These are phyloP conservation scores for Tetrahymena borealis DNA, from an alignment of 73 alveolate species.

Conservation along the genomic window DNA sequence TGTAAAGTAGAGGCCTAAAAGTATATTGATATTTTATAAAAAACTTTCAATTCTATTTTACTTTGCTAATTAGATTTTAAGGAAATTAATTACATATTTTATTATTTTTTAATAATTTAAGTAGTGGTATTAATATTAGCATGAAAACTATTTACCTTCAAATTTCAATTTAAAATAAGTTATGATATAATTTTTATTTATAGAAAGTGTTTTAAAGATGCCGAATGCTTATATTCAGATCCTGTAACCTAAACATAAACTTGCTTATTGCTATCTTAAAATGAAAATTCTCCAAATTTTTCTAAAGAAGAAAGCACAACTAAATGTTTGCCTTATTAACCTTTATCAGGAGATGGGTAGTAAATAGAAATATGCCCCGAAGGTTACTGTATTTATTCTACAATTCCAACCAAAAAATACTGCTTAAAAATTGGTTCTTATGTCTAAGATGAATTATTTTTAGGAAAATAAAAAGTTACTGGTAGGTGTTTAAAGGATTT, in stretches of 20 bases:
- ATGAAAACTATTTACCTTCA: not conserved
- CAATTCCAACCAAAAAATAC: not conserved
- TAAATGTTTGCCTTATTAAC: not conserved
- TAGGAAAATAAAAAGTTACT: not conserved
- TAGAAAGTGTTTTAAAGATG: not conserved
- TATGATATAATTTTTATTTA: not conserved
- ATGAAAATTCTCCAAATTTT: not conserved
- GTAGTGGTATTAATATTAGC: too few species aligned
- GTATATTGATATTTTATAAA: too few species aligned
- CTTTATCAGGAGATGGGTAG: not conserved
- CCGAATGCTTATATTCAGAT: not conserved
- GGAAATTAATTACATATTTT: too few species aligned
- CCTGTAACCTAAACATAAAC: not conserved
- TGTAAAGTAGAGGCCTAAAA: too few species aligned
- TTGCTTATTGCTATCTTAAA: not conserved
- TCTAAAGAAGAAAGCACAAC: not conserved
- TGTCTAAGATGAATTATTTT: not conserved
- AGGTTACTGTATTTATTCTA: not conserved
- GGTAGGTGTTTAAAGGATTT: not conserved
- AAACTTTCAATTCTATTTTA: too few species aligned
- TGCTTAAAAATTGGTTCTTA: not conserved
- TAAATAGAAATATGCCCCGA: not conserved
- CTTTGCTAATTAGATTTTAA: too few species aligned
- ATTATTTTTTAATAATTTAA: too few species aligned
- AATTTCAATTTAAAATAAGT: not conserved